Evolutionary conservation across 345 rosid genomes (phyloP).

Genomic region (Linum usitatissimum): DNA sequence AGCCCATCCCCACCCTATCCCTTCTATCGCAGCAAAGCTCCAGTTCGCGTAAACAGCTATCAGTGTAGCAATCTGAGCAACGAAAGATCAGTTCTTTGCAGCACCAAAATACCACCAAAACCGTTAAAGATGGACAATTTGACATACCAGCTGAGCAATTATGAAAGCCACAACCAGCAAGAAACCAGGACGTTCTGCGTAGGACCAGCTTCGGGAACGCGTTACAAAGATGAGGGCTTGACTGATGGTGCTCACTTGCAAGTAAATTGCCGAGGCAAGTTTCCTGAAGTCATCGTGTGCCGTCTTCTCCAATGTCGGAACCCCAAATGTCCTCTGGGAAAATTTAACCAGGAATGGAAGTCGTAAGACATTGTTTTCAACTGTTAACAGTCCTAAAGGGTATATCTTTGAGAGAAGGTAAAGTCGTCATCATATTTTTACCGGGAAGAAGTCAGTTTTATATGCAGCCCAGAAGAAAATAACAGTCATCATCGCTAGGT

Average conservation of each 20-base stretch:
- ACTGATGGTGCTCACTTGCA: slow-evolving; percentile 95
- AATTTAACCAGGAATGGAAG: slow-evolving; percentile 7
- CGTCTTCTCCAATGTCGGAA: slow-evolving; percentile 73
- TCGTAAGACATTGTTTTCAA: too few species aligned
- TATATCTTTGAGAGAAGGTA: neutral
- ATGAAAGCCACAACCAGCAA: slow-evolving; percentile 64
- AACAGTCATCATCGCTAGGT: slow-evolving; percentile 97
- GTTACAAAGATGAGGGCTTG: slow-evolving; percentile 98
- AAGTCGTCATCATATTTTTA: slow-evolving; percentile 18
- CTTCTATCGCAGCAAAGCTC: slow-evolving; percentile 94
- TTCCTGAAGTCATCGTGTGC: slow-evolving; percentile 84
- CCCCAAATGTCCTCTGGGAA: slow-evolving; percentile 67
- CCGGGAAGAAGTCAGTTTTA: slow-evolving; percentile 90
- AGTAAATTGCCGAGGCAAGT: slow-evolving; percentile 91
- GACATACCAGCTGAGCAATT: slow-evolving; percentile 83
- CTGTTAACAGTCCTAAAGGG: neutral
- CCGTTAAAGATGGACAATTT: neutral
- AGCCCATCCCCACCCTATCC: slow-evolving; percentile 99
- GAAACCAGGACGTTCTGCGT: slow-evolving; percentile 83
- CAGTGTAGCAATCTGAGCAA: slow-evolving; percentile 68
- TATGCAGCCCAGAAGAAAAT: slow-evolving; percentile 96
- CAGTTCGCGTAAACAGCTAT: slow-evolving; percentile 93
- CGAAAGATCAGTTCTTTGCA: neutral
- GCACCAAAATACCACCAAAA: too few species aligned
- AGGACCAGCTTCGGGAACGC: slow-evolving; percentile 92